Evolutionary conservation across 129 eudicot genomes (phyloP).

Genomic region (Chrysanthemum makinoi): DNA sequence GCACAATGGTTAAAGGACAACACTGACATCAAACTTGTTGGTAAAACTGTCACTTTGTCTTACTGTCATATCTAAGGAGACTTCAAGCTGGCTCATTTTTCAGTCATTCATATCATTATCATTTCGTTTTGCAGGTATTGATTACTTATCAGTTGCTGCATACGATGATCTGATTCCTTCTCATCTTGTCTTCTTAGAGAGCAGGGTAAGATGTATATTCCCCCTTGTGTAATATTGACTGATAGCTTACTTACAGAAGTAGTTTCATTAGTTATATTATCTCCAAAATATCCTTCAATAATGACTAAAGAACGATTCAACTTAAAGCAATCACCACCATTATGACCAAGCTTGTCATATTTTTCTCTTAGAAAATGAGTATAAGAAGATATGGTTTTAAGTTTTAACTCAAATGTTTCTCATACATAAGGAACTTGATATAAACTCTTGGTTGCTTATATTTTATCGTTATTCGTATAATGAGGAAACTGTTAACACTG

Average conservation of each 20-base stretch:
- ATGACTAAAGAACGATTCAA: too few relatives aligned
- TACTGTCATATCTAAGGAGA: too few relatives aligned
- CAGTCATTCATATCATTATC: background rate
- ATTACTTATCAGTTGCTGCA: slow-evolving; percentile 93
- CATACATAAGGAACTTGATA: too few relatives aligned
- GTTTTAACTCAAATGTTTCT: too few relatives aligned
- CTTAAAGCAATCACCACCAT: too few relatives aligned
- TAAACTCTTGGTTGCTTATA: too few relatives aligned
- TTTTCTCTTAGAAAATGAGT: too few relatives aligned
- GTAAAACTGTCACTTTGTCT: slow-evolving; percentile 28
- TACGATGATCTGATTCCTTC: slow-evolving; percentile 55
- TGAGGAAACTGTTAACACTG: background rate
- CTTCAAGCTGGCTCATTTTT: too few relatives aligned
- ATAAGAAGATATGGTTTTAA: too few relatives aligned
- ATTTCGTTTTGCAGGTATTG: slow-evolving; percentile 50
- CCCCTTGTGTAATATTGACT: background rate
- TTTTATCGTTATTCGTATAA: too few relatives aligned
- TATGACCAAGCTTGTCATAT: too few relatives aligned
- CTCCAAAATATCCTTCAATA: background rate
- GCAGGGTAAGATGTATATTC: slow-evolving; percentile 52
- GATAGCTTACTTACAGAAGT: background rate
- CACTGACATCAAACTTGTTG: slow-evolving; percentile 55
- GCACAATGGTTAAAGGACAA: slow-evolving; percentile 37
- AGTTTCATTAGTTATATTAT: background rate
- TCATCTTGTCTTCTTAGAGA: slow-evolving; percentile 78